Conservation (phyloP, 2,329 filamentous ascomycete genomes). For the Botryotinia narcissicola region DNA sequence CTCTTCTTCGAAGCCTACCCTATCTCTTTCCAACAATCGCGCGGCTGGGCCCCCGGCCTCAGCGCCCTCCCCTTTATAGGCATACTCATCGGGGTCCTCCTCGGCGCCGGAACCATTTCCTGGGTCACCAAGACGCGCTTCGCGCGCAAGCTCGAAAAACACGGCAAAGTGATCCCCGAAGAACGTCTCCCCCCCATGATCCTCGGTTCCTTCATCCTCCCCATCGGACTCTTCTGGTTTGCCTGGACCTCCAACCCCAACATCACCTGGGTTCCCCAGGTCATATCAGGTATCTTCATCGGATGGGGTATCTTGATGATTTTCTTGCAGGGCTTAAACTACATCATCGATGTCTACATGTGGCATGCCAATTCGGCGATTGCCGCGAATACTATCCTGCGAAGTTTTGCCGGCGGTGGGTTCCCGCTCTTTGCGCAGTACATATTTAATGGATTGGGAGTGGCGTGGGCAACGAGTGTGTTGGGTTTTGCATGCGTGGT, state of each 20-base stretch:
- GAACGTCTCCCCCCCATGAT: constrained; percentile 65
- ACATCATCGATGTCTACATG: constrained; percentile 56
- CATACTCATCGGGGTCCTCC: constrained; percentile 61
- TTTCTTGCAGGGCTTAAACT: constrained; percentile 39
- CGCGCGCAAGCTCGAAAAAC: constrained; percentile 63
- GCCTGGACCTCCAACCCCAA: constrained; percentile 58
- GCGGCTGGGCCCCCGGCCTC: constrained; percentile 43
- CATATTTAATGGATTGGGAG: constrained; percentile 43
- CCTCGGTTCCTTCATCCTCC: constrained; percentile 57
- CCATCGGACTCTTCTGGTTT: constrained; percentile 74
- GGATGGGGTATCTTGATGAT: constrained; percentile 63
- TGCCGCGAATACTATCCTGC: constrained; percentile 57
- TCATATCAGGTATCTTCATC: constrained; percentile 59
- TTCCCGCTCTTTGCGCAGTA: constrained; percentile 62
- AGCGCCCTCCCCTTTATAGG: constrained; percentile 37
- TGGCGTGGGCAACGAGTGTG: constrained; percentile 42
- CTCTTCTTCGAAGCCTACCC: constrained; percentile 50
- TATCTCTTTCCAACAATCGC: constrained; percentile 43
- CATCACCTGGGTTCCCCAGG: constrained; percentile 64
- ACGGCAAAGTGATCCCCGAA: constrained; percentile 63
- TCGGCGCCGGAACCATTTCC: constrained; percentile 62
- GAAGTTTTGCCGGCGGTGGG: constrained; percentile 54
- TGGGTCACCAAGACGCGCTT: constrained; percentile 65
- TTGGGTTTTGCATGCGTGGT: constrained; percentile 21
- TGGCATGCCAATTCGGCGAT: constrained; percentile 54